Evolutionary conservation across 345 rosid genomes (phyloP), one percentile per base, ranked within the genome.

Genomic region (Salix arbutifolia): DNA sequence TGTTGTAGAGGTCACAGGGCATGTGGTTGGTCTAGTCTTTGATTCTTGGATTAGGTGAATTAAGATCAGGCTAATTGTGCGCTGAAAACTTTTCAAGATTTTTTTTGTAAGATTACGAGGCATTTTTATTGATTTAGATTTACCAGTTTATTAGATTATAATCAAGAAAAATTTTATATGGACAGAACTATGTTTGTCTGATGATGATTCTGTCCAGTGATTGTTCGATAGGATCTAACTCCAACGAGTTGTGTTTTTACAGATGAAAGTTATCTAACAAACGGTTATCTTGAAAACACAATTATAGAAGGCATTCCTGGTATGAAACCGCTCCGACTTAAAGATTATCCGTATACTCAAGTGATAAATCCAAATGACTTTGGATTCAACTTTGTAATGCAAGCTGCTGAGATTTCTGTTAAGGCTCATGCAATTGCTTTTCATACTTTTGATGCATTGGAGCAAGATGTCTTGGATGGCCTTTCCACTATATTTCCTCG

Each of bases 401-500:
- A 12, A 28, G 5, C 8, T 30, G 23, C 42, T 8, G 42, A 17
- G 40, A 30, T 7, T 16, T 30, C 69, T 2, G 23, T 33, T 33
- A 44, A 28, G 13, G 79, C 79, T 44, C 14, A 73, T 16, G 30
- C 74, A 40, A 69, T 70, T 1, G 44, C 44, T 23, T 31, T 76
- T 14, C 79, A 76, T 58, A 38, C 69, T 7, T 69, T 76, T 17
- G 74, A 76, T 17, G 68, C 74, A 25, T 62, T 76, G 31, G 79
- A 76, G 33, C 31, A 21, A 18, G 74, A 76, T n/a, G 25, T 69
- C 19, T 30, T 76, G 65, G 7, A n/a, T 58, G 66, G 53, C 21
- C 67, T 69, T 9, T 76, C 79, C 25, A 56, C 74, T 4, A 69
- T 69, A 23, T 60, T 56, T 25, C 73, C 69, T 69, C 74, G 25